Base-by-base conservation (phyloP, 371 early-diverging fungal genomes). In the Mortierella sp. region DNA sequence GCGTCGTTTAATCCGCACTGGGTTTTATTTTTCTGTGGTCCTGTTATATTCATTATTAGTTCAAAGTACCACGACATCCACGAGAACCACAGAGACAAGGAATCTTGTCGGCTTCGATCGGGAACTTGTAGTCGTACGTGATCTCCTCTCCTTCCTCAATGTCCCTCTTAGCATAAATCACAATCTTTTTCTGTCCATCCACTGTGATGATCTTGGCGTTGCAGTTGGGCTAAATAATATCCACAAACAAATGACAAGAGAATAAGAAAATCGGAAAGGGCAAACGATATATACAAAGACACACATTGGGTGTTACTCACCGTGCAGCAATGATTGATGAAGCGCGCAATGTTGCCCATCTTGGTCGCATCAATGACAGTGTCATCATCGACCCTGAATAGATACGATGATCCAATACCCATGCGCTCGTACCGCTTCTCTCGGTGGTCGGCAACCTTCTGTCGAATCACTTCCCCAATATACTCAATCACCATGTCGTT, bases 121-220 rank as follows among this genome's bases (percentile, higher is more conserved):
- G 97, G 83, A 97, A 98, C 87, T 99, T 96, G 87, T 99, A 99
- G 80, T 99, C 97, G 72, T 99, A 99, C 1, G 99, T 99, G 59
- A 99, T 94, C 80, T 99, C 99, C 76, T 99, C 98, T 34, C 95
- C 97, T 50, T 87, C 90, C 55, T 90, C 87, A 70, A 98, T 96
- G 67, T 95, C 92, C 17, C 90, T 84, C 72, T 91, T 91, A 42
- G 96, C 94, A 78, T 94, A 95, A 56, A 97, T 95, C n/a, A 92
- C 92, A 68, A 99, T 97, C 72, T 93, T 93, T 76, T 95, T 95
- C 34, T 90, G 86, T 21, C 93, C 93, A 44, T 94, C 95, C 3
- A 93, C 89, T 0, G 89, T 90, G 60, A 95, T 94, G 56, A 95
- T 91, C 72, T 94, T 93, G 31, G 99, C 99, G 76, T 86, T 94